Evolutionary conservation across 1,139 yeast species (phyloP).

Genomic region (Protomyces pachydermus): DNA sequence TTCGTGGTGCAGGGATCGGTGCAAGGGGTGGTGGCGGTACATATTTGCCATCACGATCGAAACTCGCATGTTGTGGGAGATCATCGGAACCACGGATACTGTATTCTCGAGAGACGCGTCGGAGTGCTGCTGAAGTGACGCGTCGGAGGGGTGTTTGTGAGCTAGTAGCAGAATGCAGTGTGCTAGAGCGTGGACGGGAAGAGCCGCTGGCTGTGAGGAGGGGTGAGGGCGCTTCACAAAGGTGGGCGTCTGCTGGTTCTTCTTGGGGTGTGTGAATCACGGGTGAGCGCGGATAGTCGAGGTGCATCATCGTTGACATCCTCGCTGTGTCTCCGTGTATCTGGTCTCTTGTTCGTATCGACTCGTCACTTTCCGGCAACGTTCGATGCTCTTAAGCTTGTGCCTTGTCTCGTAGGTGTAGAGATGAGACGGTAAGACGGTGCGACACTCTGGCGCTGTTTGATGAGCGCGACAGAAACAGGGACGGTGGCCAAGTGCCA

Average conservation of each 20-base stretch:
- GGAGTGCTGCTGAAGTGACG: conserved; percentile 12
- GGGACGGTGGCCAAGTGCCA: too few relatives aligned
- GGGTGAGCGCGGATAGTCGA: background rate
- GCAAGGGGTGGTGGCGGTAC: conserved; percentile 23
- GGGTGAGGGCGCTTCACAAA: conserved; percentile 1
- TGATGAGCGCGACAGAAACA: too few relatives aligned
- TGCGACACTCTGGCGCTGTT: too few relatives aligned
- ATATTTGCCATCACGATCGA: conserved; percentile 2
- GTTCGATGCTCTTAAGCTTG: too few relatives aligned
- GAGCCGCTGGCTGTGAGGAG: background rate
- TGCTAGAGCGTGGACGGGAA: background rate
- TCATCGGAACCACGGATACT: conserved; percentile 1
- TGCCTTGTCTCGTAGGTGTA: too few relatives aligned
- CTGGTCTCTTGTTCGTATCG: too few relatives aligned
- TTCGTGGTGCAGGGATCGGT: conserved; percentile 2
- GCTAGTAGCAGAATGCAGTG: conserved; percentile 5
- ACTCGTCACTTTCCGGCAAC: too few relatives aligned
- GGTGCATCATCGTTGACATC: background rate
- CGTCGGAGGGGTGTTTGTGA: conserved; percentile 16
- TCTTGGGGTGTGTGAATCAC: background rate
- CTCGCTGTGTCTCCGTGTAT: background rate
- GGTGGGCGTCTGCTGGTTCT: background rate
- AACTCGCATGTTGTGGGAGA: background rate
- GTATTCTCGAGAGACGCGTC: conserved; percentile 19
- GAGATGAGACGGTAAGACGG: too few relatives aligned